Evolutionary conservation across 2,329 filamentous ascomycete genomes (phyloP), one percentile per base, ranked within the genome.

Genomic region (Epichloe coenophiala): DNA sequence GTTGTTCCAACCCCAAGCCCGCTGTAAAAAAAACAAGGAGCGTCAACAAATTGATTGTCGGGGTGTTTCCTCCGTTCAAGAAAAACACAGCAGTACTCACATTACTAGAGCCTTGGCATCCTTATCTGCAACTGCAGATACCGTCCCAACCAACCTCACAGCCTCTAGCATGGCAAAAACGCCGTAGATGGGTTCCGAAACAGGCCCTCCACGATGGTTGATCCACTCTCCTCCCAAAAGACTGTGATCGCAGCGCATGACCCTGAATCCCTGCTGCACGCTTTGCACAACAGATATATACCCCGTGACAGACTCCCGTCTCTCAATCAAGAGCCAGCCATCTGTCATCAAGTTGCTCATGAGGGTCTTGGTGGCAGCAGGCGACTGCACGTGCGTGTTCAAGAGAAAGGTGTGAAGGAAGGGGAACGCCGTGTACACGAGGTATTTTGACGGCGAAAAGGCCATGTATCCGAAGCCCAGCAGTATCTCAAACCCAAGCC

Each of bases 81-180:
- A 45, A 27, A n/a, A 35, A n/a, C 7, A 4, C 19, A 19, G n/a
- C 44, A 47, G 3, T 8, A 68, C 82, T 75, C 72, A 89, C 85
- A 98, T 86, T 49, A 95, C 86, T 4, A 97, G 74, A 1, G 91
- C 91, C 46, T 79, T 86, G 44, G 86, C 86, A 53, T 86, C 71
- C n/a, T 68, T 68, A 58, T 90, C 86, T 2, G 68, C 69, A 48
- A 72, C 67, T 13, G 66, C 68, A 33, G 75, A 71, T 4, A 73
- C 67, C 1, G 72, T 72, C 58, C 93, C 74, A 23, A 95, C 75
- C 35, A 98, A 75, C 21, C 93, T 80, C 6, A 97, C 84, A 3
- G 91, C 88, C 65, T 98, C 93, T 1, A 98, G 78, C 76, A 95
- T 94, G 27, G 88, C 84, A 64, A 98, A 98, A n/a, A 97, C 85